These are phyloP conservation scores for Ganoderma lingzhi DNA, from an alignment of 1,284 basidiomycete species.

Conservation along the genomic window DNA sequence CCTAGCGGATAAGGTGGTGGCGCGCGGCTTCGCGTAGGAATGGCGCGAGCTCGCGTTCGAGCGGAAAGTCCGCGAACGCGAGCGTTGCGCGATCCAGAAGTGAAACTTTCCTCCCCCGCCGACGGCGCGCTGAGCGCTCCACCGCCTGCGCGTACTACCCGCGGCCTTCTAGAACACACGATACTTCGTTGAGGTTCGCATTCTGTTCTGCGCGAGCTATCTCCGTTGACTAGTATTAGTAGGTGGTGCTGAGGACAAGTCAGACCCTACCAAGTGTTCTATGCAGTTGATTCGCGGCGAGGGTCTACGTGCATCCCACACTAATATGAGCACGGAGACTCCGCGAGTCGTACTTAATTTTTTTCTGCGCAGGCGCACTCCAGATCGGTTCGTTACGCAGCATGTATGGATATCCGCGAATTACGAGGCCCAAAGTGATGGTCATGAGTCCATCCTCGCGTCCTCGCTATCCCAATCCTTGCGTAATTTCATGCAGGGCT, in stretches of 20 bases:
- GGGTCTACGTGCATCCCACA: background rate
- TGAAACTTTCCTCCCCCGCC: background rate
- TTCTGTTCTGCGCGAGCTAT: background rate
- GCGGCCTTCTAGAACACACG: background rate
- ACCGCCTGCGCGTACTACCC: slow-evolving; percentile 1
- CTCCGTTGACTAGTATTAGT: background rate
- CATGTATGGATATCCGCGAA: background rate
- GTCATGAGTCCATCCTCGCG: background rate
- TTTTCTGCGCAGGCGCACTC: background rate
- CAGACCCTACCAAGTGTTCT: background rate
- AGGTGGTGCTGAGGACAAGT: background rate
- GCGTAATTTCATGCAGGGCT: background rate
- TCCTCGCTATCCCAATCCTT: background rate
- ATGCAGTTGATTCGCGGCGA: background rate
- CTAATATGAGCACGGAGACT: background rate
- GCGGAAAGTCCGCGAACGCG: slow-evolving; percentile 3
- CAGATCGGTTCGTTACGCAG: slow-evolving; percentile 2
- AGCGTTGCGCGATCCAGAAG: background rate
- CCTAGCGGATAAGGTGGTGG: background rate
- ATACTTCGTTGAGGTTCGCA: background rate
- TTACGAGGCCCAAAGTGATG: background rate
- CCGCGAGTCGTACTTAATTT: background rate
- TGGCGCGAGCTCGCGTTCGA: slow-evolving; percentile 5
- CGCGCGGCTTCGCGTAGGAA: background rate
- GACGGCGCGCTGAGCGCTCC: background rate